Conservation (phyloP, 176 grass and related monocot species). For the Musa itinerans region DNA sequence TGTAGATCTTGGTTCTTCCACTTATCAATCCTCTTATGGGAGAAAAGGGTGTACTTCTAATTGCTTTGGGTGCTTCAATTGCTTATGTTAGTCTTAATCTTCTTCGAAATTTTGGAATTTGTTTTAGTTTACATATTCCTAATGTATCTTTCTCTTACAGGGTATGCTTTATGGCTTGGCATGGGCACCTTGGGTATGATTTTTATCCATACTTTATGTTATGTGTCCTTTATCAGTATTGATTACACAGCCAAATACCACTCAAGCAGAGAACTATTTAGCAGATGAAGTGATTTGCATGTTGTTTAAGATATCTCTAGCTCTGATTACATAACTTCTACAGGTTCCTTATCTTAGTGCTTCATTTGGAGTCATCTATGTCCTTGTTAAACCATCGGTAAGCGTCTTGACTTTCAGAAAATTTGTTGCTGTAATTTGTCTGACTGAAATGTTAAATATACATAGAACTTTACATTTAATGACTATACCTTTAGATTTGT, state of each 20-base stretch:
- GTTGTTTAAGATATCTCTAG: neutral
- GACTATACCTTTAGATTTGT: neutral
- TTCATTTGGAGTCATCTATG: conserved; percentile 74
- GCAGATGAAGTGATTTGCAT: neutral
- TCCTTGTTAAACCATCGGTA: conserved; percentile 74
- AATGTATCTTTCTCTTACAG: conserved; percentile 20
- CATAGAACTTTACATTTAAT: neutral
- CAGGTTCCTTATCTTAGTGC: conserved; percentile 85
- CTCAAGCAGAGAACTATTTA: neutral
- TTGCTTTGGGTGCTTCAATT: conserved; percentile 48
- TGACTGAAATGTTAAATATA: neutral
- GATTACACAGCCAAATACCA: neutral
- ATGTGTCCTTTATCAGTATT: neutral
- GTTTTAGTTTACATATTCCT: neutral
- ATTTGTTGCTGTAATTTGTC: neutral
- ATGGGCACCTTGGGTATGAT: conserved; percentile 77
- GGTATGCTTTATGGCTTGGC: conserved; percentile 67
- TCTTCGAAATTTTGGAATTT: neutral
- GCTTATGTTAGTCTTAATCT: conserved; percentile 45
- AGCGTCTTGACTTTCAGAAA: conserved; percentile 14
- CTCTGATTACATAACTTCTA: conserved; percentile 6
- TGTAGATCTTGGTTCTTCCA: conserved; percentile 65
- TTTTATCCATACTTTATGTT: neutral
- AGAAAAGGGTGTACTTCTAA: conserved; percentile 55
- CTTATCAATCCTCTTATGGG: conserved; percentile 45